A percentile compares a stretch with the other conserved stretches of the same genome.
Conservation (phyloP, 2,329 filamentous ascomycete species). For the Ophiocordyceps australis region DNA sequence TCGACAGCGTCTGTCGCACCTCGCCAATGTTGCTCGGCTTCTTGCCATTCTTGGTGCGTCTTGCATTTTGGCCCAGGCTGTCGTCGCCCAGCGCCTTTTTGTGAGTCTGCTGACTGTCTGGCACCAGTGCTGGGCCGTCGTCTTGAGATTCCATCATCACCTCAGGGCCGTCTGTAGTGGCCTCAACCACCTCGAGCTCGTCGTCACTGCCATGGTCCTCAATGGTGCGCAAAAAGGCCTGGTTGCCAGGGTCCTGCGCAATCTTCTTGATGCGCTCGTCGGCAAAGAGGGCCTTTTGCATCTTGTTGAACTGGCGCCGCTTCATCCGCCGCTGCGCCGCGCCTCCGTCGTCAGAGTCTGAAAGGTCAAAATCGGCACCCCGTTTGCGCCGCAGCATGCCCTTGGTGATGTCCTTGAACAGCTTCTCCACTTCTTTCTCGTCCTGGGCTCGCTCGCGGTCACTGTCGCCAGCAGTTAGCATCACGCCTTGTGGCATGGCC, state of each 20-base stretch:
- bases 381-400: conserved; percentile 74
- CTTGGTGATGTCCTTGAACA: conserved; percentile 84
- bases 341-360: conserved; percentile 78
- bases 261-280: conserved; percentile 87
- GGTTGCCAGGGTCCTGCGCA: conserved; percentile 71
- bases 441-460: conserved; percentile 65
- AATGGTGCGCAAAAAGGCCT: conserved; percentile 78
- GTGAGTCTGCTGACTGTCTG: conserved; percentile 31
- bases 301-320: conserved; percentile 73
- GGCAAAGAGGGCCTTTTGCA: conserved; percentile 72
- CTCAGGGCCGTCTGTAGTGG: conserved; percentile 11
- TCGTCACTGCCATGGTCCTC: conserved; percentile 66
- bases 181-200: conserved; percentile 36
- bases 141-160: conserved; percentile 15
- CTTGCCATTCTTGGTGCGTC: conserved; percentile 41
- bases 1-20: conserved; percentile 68
- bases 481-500: neutral
- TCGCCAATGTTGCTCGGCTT: conserved; percentile 63
- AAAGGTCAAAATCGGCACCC: conserved; percentile 65
- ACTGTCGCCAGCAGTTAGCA: conserved; percentile 21
- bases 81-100: conserved; percentile 40
- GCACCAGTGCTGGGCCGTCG: conserved; percentile 14
- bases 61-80: no score
- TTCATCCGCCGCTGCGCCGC: conserved; percentile 65
- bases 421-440: conserved; percentile 74